Conservation (phyloP, 306 rosid species). For the Trifolium pratense region DNA sequence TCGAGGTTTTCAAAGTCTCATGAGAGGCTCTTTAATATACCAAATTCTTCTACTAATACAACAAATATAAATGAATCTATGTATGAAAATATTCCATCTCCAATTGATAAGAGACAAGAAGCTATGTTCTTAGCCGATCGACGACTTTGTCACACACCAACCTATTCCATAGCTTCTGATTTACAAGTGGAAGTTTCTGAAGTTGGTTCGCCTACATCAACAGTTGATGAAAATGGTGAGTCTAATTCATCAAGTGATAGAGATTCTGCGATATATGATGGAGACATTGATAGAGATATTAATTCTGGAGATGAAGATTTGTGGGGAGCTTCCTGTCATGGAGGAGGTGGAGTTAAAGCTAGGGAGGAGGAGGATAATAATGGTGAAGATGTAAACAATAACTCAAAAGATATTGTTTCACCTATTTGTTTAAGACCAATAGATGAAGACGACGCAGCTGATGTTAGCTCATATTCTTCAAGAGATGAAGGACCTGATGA, state of each 20-base stretch:
- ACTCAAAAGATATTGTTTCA: conserved; percentile 37
- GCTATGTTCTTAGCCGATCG: conserved; percentile 42
- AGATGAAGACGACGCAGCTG: conserved; percentile 48
- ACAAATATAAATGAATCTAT: conserved; percentile 39
- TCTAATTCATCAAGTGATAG: conserved; percentile 58
- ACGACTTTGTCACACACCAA: conserved; percentile 58
- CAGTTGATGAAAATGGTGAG: conserved; percentile 57
- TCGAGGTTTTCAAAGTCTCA: conserved; percentile 34
- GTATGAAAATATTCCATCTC: conserved; percentile 47
- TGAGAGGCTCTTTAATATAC: conserved; percentile 36
- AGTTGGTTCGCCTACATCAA: conserved; percentile 66
- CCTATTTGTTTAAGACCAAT: conserved; percentile 17
- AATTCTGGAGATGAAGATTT: conserved; percentile 53
- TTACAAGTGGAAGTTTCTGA: conserved; percentile 96
- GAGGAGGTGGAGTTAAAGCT: conserved; percentile 17
- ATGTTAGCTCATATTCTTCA: conserved; percentile 43
- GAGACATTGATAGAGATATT: conserved; percentile 63
- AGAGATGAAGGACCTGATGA: conserved; percentile 38
- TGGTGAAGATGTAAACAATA: conserved; percentile 33
- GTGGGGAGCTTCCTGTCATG: conserved; percentile 52
- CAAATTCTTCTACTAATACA: conserved; percentile 30
- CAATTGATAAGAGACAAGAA: conserved; percentile 49
- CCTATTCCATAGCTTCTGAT: conserved; percentile 88
- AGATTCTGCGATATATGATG: conserved; percentile 61
- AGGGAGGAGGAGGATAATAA: conserved; percentile 34